These are phyloP conservation scores for Ambrosiella cleistominuta DNA, from an alignment of 2,329 filamentous ascomycete genomes.

Conservation along the genomic window DNA sequence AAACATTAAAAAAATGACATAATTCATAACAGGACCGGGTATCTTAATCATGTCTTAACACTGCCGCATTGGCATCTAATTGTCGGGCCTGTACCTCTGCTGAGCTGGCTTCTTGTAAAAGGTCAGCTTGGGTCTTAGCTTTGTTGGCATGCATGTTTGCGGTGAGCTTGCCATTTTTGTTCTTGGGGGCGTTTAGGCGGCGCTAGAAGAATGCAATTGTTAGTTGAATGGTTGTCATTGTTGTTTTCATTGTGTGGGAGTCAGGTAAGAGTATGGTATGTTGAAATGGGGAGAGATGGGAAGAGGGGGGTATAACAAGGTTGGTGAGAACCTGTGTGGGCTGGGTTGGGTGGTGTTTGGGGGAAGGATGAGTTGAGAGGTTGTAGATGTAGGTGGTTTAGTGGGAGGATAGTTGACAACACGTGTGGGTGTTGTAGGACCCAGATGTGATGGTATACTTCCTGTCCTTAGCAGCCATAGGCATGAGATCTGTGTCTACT, in stretches of 20 bases:
- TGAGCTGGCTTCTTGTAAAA: constrained; percentile 48
- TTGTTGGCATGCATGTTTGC: constrained; percentile 58
- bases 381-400: not conserved
- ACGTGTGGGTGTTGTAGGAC: too few species aligned
- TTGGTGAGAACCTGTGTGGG: not conserved
- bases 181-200: constrained; percentile 40
- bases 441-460: too few species aligned
- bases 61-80: constrained; percentile 38
- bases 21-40: not conserved
- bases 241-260: too few species aligned
- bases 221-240: not conserved
- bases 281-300: not conserved
- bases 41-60: constrained; percentile 21
- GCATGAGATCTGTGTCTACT: too few species aligned
- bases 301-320: not conserved
- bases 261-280: not conserved
- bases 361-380: not conserved
- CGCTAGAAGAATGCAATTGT: constrained; percentile 29
- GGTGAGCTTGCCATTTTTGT: constrained; percentile 48
- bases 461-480: too few species aligned
- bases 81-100: constrained; percentile 49
- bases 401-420: not conserved
- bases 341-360: not conserved
- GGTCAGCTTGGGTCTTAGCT: constrained; percentile 50
- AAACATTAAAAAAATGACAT: too few species aligned